phyloP scores from a whole-genome alignment of 129 eudicot genomes.

The Mikania micrantha region DNA sequence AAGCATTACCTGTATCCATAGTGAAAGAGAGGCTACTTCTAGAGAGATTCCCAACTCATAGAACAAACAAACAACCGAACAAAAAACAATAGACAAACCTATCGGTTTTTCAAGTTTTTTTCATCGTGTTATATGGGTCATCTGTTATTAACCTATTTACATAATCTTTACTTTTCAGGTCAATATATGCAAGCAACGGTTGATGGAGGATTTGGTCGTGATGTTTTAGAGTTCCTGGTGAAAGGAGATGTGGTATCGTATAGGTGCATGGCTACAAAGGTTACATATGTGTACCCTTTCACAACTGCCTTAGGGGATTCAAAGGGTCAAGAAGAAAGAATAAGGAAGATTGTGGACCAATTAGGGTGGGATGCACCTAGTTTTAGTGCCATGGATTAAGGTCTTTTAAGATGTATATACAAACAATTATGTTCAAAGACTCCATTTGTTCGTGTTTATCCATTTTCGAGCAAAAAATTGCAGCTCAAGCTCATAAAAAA shows the following conservation, averaged over 20 bases:
- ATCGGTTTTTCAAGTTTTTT: background rate
- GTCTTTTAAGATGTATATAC: slow-evolving; percentile 2
- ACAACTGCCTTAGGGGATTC: slow-evolving; percentile 96
- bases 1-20: no score
- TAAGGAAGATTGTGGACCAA: slow-evolving; percentile 57
- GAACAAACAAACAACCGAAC: no score
- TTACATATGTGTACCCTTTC: slow-evolving; percentile 81
- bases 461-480: no score
- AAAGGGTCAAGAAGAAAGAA: slow-evolving; percentile 88
- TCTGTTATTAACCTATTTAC: background rate
- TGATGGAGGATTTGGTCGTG: slow-evolving; percentile 92
- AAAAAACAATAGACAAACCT: no score
- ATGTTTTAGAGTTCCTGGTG: slow-evolving; percentile 69
- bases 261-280: slow-evolving; percentile 89
- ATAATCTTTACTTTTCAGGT: slow-evolving; percentile 33
- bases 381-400: slow-evolving; percentile 65
- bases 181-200: slow-evolving; percentile 72
- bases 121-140: background rate
- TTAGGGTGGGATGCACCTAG: slow-evolving; percentile 95
- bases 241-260: slow-evolving; percentile 77
- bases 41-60: no score
- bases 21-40: no score
- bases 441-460: background rate
- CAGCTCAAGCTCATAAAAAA: no score
- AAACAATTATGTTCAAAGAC: background rate